These are phyloP conservation scores for Vanderwaltozyma verrucispora DNA, from an alignment of 805 yeast genomes.

Conservation along the genomic window DNA sequence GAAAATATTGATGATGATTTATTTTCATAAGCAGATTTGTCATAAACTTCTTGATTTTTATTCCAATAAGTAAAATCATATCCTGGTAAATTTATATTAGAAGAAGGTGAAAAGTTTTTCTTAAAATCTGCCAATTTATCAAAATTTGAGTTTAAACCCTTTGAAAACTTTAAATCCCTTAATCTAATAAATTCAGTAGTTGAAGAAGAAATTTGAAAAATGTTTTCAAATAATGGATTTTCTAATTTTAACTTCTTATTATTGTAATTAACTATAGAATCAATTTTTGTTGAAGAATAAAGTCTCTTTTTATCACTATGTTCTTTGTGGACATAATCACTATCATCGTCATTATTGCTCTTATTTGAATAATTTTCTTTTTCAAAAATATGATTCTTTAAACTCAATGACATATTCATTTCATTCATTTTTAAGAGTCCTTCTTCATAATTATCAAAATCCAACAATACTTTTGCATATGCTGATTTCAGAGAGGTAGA, in stretches of 20 bases:
- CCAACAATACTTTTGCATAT: conserved; percentile 37
- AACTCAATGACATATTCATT: not conserved
- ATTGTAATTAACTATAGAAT: conserved; percentile 8
- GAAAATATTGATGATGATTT: conserved; percentile 43
- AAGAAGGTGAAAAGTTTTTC: conserved; percentile 29
- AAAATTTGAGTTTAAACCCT: conserved; percentile 43
- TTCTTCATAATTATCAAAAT: conserved; percentile 19
- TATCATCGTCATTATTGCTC: not conserved
- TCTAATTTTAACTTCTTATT: not conserved
- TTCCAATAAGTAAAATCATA: conserved; percentile 40
- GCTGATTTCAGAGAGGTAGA: conserved; percentile 57
- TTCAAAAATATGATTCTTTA: conserved; percentile 1
- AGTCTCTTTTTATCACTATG: not conserved
- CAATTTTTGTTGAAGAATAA: not conserved
- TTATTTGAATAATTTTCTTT: not conserved
- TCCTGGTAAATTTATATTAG: conserved; percentile 27
- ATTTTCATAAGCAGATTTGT: conserved; percentile 29
- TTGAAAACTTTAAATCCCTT: conserved; percentile 34
- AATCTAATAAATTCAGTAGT: conserved; percentile 37
- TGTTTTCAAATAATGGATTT: conserved; percentile 1
- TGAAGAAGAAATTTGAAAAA: conserved; percentile 32
- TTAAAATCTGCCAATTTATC: conserved; percentile 39
- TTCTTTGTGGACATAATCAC: too few relatives aligned
- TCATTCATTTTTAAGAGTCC: not conserved
- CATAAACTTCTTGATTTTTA: conserved; percentile 30